These are phyloP conservation scores for Chloranthus sessilifolius DNA, from an alignment of 164 flowering plant genomes.

Conservation along the genomic window DNA sequence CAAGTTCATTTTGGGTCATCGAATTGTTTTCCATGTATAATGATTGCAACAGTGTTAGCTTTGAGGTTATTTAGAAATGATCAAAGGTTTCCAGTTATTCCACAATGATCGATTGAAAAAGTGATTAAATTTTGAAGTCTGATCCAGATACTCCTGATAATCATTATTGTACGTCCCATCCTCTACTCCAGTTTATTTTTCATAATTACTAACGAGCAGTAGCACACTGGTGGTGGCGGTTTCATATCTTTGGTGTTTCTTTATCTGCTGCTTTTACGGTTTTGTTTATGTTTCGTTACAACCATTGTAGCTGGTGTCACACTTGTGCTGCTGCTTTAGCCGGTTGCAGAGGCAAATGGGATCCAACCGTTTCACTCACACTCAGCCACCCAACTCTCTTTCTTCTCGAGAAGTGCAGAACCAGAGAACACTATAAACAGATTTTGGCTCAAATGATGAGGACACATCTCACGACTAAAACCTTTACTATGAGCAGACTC, in stretches of 20 bases:
- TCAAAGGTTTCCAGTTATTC: no score
- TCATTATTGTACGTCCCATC: no score
- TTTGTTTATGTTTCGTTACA: constrained; percentile 24
- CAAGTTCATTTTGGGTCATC: no score
- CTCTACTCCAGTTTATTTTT: no score
- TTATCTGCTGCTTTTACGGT: constrained; percentile 6
- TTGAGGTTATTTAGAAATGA: no score
- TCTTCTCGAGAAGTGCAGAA: constrained; percentile 46
- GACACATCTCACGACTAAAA: constrained; percentile 25
- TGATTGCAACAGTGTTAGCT: no score
- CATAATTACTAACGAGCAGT: no score
- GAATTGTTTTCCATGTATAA: no score
- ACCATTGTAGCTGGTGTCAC: constrained; percentile 11
- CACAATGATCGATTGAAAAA: no score
- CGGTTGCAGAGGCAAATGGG: constrained; percentile 31
- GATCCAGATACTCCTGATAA: no score
- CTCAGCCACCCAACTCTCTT: constrained; percentile 49
- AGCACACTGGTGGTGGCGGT: no score
- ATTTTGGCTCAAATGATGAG: constrained; percentile 51
- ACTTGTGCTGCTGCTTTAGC: constrained; percentile 16
- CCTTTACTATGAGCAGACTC: constrained; percentile 63
- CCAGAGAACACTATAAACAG: constrained; percentile 44
- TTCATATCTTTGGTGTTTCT: not conserved
- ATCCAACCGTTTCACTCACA: constrained; percentile 39
- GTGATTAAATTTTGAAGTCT: no score